Percentiles rank a stretch among this genome's conserved stretches.
These are phyloP conservation scores for Phytophthora sojae DNA, from an alignment of 352 stramenopile species.

Conservation along the genomic window DNA sequence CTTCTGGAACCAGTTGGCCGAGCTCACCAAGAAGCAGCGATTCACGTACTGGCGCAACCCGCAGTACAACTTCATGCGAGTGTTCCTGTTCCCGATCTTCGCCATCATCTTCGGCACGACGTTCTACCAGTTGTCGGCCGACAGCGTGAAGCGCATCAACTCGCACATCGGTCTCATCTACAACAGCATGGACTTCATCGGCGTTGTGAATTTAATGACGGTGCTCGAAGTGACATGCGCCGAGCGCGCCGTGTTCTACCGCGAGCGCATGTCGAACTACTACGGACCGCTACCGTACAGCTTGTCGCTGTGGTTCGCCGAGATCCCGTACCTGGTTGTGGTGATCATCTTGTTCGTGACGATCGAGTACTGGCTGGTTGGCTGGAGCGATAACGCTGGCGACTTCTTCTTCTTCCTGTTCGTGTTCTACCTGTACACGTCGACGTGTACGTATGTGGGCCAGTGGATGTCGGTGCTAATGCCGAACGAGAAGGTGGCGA, in stretches of 20 bases:
- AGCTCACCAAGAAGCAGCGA: slow-evolving; percentile 50
- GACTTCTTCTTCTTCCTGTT: slow-evolving; percentile 44
- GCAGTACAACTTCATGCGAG: too few relatives aligned
- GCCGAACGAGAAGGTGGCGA: slow-evolving; percentile 72
- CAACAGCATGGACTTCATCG: too few relatives aligned
- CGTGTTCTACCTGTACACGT: slow-evolving; percentile 61
- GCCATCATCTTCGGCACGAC: too few relatives aligned
- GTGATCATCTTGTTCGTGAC: slow-evolving; percentile 48
- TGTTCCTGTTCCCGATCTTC: too few relatives aligned
- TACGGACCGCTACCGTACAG: slow-evolving; percentile 69
- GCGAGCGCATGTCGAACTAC: slow-evolving; percentile 74
- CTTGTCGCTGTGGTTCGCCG: slow-evolving; percentile 59
- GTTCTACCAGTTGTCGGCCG: too few relatives aligned
- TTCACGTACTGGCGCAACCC: slow-evolving; percentile 65
- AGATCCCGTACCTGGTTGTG: slow-evolving; percentile 60
- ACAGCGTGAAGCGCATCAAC: too few relatives aligned
- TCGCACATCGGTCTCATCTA: too few relatives aligned
- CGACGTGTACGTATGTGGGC: slow-evolving; percentile 58
- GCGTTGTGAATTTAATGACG: too few relatives aligned
- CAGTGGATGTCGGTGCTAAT: slow-evolving; percentile 74
- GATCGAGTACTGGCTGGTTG: slow-evolving; percentile 69
- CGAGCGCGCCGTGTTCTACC: slow-evolving; percentile 66
- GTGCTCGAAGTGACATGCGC: slow-evolving; percentile 60
- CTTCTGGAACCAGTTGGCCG: slow-evolving; percentile 52
- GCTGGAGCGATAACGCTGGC: slow-evolving; percentile 34